Percentiles rank a stretch among this genome's conserved stretches.
phyloP scores from a whole-genome alignment of 1,284 basidiomycete genomes.

The Malassezia slooffiae region DNA sequence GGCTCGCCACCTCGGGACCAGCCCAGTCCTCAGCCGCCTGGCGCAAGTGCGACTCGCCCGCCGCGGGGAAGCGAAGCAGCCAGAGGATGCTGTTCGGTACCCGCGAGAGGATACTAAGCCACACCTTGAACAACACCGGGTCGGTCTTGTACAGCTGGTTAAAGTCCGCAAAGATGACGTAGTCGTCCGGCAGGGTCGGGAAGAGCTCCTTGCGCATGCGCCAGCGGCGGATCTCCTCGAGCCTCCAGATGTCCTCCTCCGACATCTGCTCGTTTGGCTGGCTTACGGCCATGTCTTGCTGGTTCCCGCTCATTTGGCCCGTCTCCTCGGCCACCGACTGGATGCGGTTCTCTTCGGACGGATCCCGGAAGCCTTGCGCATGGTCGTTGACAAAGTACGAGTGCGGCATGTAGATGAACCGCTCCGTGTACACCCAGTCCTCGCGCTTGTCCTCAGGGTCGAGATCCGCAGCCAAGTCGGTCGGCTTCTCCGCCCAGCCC shows the following conservation, averaged over 20 bases:
- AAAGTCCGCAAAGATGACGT: slow-evolving; percentile 57
- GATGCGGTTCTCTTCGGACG: neutral
- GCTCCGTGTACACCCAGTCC: slow-evolving; percentile 53
- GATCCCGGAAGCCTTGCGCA: slow-evolving; percentile 51
- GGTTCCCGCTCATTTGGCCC: neutral
- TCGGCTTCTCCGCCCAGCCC: slow-evolving; percentile 16
- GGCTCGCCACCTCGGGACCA: slow-evolving; percentile 52
- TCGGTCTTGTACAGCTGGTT: slow-evolving; percentile 53
- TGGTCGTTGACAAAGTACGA: slow-evolving; percentile 59
- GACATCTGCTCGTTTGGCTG: slow-evolving; percentile 12
- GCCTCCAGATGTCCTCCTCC: slow-evolving; percentile 49
- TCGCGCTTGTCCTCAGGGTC: slow-evolving; percentile 53
- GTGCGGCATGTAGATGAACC: slow-evolving; percentile 51
- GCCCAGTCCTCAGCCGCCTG: slow-evolving; percentile 53
- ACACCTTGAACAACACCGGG: slow-evolving; percentile 53
- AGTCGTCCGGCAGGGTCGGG: slow-evolving; percentile 48
- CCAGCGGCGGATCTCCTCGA: slow-evolving; percentile 51
- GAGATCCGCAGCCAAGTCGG: slow-evolving; percentile 50
- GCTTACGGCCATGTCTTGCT: slow-evolving; percentile 1
- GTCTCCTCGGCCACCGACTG: slow-evolving; percentile 9
- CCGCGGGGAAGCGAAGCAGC: slow-evolving; percentile 56
- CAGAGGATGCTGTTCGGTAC: slow-evolving; percentile 56
- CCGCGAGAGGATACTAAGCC: slow-evolving; percentile 53
- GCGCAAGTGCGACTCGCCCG: slow-evolving; percentile 54
- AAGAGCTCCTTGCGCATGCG: slow-evolving; percentile 50